phyloP scores from a whole-genome alignment of 306 rosid species.

The Pachyrhizus erosus region DNA sequence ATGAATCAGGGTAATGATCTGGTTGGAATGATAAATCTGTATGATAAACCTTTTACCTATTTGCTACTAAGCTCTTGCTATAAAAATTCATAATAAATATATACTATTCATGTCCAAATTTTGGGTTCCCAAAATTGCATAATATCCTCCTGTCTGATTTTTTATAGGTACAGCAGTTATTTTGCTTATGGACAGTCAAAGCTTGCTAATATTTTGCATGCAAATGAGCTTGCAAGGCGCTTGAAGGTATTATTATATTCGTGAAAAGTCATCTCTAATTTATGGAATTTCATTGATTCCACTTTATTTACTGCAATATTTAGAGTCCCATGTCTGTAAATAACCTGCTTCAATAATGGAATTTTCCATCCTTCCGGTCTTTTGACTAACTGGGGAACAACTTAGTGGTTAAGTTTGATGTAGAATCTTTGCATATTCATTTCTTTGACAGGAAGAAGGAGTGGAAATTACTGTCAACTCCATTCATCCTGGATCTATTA shows the following conservation, averaged over 20 bases:
- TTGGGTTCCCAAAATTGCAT: constrained; percentile 4
- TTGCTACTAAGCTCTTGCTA: not conserved
- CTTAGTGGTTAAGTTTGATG: constrained; percentile 27
- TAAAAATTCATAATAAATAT: not conserved
- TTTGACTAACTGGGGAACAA: constrained; percentile 20
- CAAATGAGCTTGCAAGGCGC: constrained; percentile 79
- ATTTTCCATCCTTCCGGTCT: constrained; percentile 18
- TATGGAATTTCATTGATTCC: constrained; percentile 26
- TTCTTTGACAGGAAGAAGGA: constrained; percentile 71
- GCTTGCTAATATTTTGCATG: constrained; percentile 82
- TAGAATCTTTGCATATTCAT: constrained; percentile 1
- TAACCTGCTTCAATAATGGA: constrained; percentile 19
- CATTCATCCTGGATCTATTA: constrained; percentile 83
- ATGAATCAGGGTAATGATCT: constrained; percentile 68
- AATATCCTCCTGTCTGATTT: constrained; percentile 11
- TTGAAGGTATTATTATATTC: constrained; percentile 63
- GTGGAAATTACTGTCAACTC: constrained; percentile 71
- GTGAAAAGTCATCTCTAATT: constrained; percentile 1
- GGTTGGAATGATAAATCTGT: constrained; percentile 37
- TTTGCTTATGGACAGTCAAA: constrained; percentile 83
- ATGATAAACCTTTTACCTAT: constrained; percentile 10
- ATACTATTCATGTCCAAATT: constrained; percentile 24
- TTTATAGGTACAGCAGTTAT: constrained; percentile 60
- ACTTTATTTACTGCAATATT: constrained; percentile 10
- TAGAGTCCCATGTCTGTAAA: constrained; percentile 1